Evolutionary conservation across 73 alveolate genomes (phyloP).

Genomic region (Uronychia binucleata): DNA sequence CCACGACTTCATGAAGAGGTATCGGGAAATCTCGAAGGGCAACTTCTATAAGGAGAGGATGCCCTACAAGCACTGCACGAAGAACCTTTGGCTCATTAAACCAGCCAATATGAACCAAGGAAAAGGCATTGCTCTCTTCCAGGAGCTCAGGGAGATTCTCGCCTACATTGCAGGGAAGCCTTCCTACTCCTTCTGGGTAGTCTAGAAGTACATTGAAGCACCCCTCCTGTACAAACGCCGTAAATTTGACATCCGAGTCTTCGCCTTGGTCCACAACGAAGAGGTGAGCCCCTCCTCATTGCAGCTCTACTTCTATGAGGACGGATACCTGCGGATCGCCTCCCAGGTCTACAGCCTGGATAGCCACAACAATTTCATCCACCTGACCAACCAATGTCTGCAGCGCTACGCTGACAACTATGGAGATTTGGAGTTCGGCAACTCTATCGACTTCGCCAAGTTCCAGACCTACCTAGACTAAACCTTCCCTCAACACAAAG

Average conservation of each 20-base stretch:
- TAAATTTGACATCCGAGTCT: conserved; percentile 74
- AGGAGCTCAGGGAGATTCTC: background rate
- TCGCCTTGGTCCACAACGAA: conserved; percentile 64
- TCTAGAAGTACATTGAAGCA: conserved; percentile 73
- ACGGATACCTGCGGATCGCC: conserved; percentile 85
- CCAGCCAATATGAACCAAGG: conserved; percentile 79
- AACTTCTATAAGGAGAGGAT: conserved; percentile 51
- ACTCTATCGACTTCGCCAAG: conserved; percentile 63
- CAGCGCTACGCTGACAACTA: conserved; percentile 69
- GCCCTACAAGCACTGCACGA: conserved; percentile 65
- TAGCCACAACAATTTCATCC: conserved; percentile 65
- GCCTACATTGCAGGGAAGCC: conserved; percentile 19
- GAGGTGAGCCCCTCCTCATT: conserved; percentile 63
- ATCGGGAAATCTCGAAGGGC: conserved; percentile 61
- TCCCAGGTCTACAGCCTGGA: conserved; percentile 70
- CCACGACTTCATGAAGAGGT: conserved; percentile 42
- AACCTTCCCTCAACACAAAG: conserved; percentile 55
- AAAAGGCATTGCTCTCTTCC: conserved; percentile 37
- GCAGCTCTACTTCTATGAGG: conserved; percentile 64
- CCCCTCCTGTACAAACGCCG: conserved; percentile 69
- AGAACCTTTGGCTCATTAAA: conserved; percentile 84
- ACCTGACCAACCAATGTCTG: conserved; percentile 72
- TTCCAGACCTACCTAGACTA: conserved; percentile 57
- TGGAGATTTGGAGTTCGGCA: conserved; percentile 79
- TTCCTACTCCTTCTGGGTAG: conserved; percentile 32